Base-by-base conservation (phyloP, 129 eudicot species). In the Arctium minus region DNA sequence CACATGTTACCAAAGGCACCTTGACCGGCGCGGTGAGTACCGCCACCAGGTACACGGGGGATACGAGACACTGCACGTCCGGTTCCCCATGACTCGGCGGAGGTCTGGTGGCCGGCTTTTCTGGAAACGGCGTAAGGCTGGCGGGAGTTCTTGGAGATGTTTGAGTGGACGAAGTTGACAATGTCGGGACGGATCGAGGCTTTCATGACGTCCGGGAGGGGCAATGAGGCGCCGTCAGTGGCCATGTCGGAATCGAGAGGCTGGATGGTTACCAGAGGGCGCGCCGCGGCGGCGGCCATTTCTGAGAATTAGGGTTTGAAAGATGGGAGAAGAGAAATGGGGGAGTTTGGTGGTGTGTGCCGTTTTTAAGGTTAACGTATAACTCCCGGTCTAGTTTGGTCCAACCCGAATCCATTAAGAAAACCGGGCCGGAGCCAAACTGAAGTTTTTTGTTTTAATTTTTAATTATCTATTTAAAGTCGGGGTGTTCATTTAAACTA, bases 61-160 rank as follows among this genome's bases (percentile, higher is more conserved):
- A 92, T 92, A 90, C 94, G 97, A 0, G 97, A 92, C 0, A 92
- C 97, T 9, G 92, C 97, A 22, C 94, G 94, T 1, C 94, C 92
- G 8, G 94, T 92, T 1, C 97, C 97, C 92, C 92, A 90, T 2
- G 97, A 92, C 87, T 92, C 94, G 17, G 92, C 92, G 70, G 97
- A 92, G 81, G 97, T 92, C 83, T 92, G 94, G 87, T 92, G 92
- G 29, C 97, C 94, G 78, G 97, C 91, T 4, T 83, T 82, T 8
- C 85, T 48, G 30, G 94, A 90, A 0, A 90, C 97, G 82, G 94
- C 94, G 90, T 92, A 92, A 15, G 97, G 97, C 17, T 90, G 94
- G 32, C 92, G 94, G 56, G 92, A 73, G 77, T 92, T 92, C 11
- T 92, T 92, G 82, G 92, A 88, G 75, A 92, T 90, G 30, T 87